Evolutionary conservation across 805 yeast species (phyloP).

Genomic region (Yarrowia porcina): DNA sequence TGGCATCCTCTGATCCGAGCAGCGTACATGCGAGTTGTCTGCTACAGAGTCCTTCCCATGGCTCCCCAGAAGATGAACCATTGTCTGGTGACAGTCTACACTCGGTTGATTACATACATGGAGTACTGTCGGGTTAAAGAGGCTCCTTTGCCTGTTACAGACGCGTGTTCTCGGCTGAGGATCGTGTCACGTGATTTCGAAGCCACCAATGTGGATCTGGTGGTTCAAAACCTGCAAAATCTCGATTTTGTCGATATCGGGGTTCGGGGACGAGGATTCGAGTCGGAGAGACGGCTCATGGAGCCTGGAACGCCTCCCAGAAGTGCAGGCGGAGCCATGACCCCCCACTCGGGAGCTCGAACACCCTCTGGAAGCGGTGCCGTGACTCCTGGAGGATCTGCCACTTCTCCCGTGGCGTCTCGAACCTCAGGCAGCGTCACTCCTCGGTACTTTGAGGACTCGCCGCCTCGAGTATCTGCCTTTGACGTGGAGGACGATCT

Average conservation of each 20-base stretch:
- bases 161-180: not conserved
- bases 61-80: conserved; percentile 3
- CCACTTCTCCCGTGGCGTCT: not conserved
- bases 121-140: conserved; percentile 15
- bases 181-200: not conserved
- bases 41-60: conserved; percentile 54
- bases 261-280: not conserved
- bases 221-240: conserved; percentile 5
- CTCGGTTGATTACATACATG: conserved; percentile 3
- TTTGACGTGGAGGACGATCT: conserved; percentile 28
- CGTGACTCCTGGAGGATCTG: not conserved
- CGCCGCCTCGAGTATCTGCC: conserved; percentile 14
- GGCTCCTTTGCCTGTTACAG: not conserved
- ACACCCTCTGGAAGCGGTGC: not conserved
- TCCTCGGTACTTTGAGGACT: conserved; percentile 15
- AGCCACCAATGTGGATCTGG: not conserved
- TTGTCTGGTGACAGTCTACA: not conserved
- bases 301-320: not conserved
- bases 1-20: conserved; percentile 77
- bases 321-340: not conserved
- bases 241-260: conserved; percentile 22
- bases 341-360: not conserved
- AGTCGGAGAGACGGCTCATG: not conserved
- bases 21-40: conserved; percentile 60
- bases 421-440: not conserved